Percentiles rank a stretch among this genome's conserved stretches.
Evolutionary conservation across 257 asterid genomes (phyloP).

Genomic region (Cynanchum wilfordii): DNA sequence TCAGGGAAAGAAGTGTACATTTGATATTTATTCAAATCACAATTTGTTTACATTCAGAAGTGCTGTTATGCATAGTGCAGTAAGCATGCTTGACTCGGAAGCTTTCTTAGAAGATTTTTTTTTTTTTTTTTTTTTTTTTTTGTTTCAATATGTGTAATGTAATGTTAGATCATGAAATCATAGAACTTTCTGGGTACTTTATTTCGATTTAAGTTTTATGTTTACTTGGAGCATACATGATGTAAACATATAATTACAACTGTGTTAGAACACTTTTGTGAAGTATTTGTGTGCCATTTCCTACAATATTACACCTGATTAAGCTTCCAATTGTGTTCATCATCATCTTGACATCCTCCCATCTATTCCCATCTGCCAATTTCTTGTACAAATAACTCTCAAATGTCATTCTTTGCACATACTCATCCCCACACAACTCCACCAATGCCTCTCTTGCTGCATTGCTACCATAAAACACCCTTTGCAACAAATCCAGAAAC

Average conservation of each 20-base stretch:
- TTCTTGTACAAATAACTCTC: conserved; percentile 79
- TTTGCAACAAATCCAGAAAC: conserved; percentile 56
- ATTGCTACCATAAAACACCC: conserved; percentile 70
- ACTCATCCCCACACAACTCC: conserved; percentile 77
- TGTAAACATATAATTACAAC: conserved; percentile 5
- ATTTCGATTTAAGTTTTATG: neutral
- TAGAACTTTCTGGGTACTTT: neutral
- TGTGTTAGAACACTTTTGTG: conserved; percentile 19
- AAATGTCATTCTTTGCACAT: conserved; percentile 79
- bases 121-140: no score
- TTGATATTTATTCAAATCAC: no score
- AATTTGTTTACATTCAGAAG: no score
- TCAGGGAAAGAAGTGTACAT: no score
- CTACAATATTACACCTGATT: conserved; percentile 53
- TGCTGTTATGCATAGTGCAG: neutral
- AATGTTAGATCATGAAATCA: neutral
- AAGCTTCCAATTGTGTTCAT: conserved; percentile 59
- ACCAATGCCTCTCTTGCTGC: conserved; percentile 81
- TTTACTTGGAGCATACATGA: neutral
- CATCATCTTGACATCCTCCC: conserved; percentile 54
- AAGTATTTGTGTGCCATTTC: conserved; percentile 33
- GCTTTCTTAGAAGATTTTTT: no score
- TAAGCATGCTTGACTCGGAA: neutral
- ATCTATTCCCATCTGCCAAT: conserved; percentile 51
- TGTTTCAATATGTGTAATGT: no score